Evolutionary conservation across 129 eudicot genomes (phyloP).

Genomic region (Lactuca saligna): DNA sequence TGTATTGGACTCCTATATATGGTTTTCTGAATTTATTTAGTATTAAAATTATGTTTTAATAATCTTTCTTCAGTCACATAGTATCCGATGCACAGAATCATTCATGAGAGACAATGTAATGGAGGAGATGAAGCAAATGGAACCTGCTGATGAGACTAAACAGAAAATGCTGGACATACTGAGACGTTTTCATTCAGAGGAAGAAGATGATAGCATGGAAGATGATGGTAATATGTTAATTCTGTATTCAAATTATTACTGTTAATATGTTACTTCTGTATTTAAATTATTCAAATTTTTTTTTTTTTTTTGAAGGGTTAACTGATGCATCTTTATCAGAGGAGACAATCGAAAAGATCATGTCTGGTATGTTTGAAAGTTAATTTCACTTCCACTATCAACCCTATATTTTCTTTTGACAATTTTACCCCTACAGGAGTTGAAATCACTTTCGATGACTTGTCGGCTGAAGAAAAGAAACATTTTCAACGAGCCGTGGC

Average conservation of each 20-base stretch:
- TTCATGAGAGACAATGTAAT: constrained; percentile 92
- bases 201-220: constrained; percentile 54
- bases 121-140: constrained; percentile 67
- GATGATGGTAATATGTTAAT: constrained; percentile 52
- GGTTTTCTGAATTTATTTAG: not conserved
- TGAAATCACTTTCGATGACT: constrained; percentile 55
- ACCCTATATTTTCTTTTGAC: not conserved
- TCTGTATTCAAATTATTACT: not conserved
- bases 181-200: constrained; percentile 76
- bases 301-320: constrained; percentile 24
- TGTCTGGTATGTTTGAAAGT: constrained; percentile 53
- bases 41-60: not conserved
- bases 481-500: constrained; percentile 75
- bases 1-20: not conserved
- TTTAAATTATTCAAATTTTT: not conserved
- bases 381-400: not conserved
- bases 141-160: constrained; percentile 61
- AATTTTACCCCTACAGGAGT: constrained; percentile 40
- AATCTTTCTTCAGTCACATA: constrained; percentile 59
- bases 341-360: constrained; percentile 75
- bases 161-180: constrained; percentile 79
- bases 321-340: constrained; percentile 64
- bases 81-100: constrained; percentile 88
- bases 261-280: not conserved
- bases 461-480: constrained; percentile 58